Evolutionary conservation across 768 basidiomycete species (phyloP).

Genomic region (Suillus paluster): DNA sequence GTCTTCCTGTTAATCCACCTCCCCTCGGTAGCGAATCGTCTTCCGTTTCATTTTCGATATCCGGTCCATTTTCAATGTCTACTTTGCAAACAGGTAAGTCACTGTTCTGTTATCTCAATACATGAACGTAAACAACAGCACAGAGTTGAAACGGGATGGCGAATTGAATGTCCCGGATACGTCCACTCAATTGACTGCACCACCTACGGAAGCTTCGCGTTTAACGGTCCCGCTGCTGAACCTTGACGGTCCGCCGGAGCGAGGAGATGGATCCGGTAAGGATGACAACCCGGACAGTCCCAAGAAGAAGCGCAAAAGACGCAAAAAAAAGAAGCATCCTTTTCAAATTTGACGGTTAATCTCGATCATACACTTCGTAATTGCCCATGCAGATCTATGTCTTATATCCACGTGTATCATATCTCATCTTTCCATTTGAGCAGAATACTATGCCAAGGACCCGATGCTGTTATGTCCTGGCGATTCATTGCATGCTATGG

Average conservation of each 20-base stretch:
- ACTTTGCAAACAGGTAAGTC: background rate
- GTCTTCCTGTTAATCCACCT: background rate
- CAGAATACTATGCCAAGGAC: background rate
- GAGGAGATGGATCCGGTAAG: conserved; percentile 18
- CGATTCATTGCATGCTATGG: conserved; percentile 1
- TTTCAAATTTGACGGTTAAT: conserved; percentile 3
- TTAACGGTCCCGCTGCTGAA: conserved; percentile 56
- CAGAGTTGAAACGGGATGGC: conserved; percentile 4
- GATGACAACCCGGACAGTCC: conserved; percentile 28
- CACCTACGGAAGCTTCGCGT: conserved; percentile 19
- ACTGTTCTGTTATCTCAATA: background rate
- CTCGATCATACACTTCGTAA: background rate
- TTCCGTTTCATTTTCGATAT: conserved; percentile 3
- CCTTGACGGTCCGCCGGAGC: conserved; percentile 51
- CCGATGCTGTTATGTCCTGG: background rate
- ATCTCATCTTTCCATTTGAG: background rate
- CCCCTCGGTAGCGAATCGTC: background rate
- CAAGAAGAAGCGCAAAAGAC: conserved; percentile 60
- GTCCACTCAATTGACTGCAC: background rate
- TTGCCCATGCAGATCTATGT: conserved; percentile 3
- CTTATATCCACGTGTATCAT: background rate
- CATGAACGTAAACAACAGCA: background rate
- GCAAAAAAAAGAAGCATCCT: conserved; percentile 54
- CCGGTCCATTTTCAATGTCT: conserved; percentile 1
- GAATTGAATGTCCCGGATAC: background rate